Evolutionary conservation across 164 flowering plant genomes (phyloP), one percentile per base, ranked within the genome.

Genomic region (Piper longum): DNA sequence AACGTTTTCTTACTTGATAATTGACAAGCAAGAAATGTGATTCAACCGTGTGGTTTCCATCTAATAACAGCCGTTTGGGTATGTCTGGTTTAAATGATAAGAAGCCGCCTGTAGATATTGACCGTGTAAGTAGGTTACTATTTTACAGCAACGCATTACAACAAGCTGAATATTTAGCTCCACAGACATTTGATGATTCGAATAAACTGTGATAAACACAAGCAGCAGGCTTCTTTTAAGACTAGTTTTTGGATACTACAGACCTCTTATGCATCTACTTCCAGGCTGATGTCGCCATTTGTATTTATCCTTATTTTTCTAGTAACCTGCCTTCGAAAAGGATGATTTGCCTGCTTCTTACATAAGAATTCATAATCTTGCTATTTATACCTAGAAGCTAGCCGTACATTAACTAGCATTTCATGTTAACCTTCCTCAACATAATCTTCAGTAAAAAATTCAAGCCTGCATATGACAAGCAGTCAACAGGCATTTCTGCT

Each of bases 11-110:
- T 83, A 93, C 97, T 76, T 93, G 96, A 69, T 84, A 80, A 75
- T 93, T 88, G 59, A 93, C 62, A 19, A 90, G 89, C 71, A 89
- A 41, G 72, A 93, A 93, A 77, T 93, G 99, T 71, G 99, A 73
- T 51, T 82, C 85, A 63, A 93, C 4, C 54, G 68, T 80, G 73
- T 90, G 95, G 64, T 79, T 78, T 69, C 97, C 99, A 67, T 84
- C 95, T 19, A 93, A 77, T 71, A 93, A 71, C 75, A 86, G 79
- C 69, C 75, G 82, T 81, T 87, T 93, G 5, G 99, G 97, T 55
- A 93, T 83, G 7, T 85, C 79, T 67, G 91, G 89, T 72, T 83
- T 93, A 73, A 90, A 93, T 70, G 99, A 77, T 74, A 93, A 75
- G 73, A 88, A 88, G 64, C 97, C 97, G 67, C 97, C 99, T 93